Evolutionary conservation across 139 green algal species (phyloP).

Genomic region (Monoraphidium neglectum): DNA sequence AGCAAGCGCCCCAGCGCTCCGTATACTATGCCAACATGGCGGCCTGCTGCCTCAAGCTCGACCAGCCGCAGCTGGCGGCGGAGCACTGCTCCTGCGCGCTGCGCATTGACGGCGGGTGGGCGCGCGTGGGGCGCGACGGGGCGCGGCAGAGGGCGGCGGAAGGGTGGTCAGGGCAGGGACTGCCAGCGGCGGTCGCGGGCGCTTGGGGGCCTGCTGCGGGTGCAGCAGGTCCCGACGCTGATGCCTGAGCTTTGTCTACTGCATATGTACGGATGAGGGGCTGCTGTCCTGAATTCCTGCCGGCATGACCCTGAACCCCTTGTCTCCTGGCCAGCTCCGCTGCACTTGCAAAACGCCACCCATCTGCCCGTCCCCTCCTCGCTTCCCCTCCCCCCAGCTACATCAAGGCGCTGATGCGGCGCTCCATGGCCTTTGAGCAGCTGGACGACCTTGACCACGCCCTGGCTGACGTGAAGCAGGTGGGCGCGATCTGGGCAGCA

Average conservation of each 20-base stretch:
- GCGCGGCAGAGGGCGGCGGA: too few relatives aligned
- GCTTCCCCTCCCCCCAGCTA: constrained; percentile 36
- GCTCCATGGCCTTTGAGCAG: constrained; percentile 71
- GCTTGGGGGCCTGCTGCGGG: too few relatives aligned
- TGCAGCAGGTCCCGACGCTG: too few relatives aligned
- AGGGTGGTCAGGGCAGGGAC: too few relatives aligned
- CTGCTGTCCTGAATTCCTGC: neutral
- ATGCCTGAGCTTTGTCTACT: too few relatives aligned
- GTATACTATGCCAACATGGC: constrained; percentile 78
- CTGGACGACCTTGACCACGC: constrained; percentile 87
- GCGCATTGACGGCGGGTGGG: constrained; percentile 27
- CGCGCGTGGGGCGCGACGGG: too few relatives aligned
- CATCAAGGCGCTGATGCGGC: constrained; percentile 81
- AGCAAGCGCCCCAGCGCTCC: constrained; percentile 43
- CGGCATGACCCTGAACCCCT: neutral
- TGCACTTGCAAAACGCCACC: neutral
- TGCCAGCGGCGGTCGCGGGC: too few relatives aligned
- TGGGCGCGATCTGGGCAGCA: constrained; percentile 1
- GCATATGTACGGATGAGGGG: too few relatives aligned
- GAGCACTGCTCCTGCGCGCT: constrained; percentile 59
- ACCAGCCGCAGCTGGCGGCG: constrained; percentile 47
- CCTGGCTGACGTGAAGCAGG: constrained; percentile 69
- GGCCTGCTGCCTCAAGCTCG: constrained; percentile 65
- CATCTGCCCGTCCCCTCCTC: neutral
- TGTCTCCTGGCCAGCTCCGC: neutral